Evolutionary conservation across 768 basidiomycete species (phyloP), one percentile per base, ranked within the genome.

Genomic region (Boletales sp.): DNA sequence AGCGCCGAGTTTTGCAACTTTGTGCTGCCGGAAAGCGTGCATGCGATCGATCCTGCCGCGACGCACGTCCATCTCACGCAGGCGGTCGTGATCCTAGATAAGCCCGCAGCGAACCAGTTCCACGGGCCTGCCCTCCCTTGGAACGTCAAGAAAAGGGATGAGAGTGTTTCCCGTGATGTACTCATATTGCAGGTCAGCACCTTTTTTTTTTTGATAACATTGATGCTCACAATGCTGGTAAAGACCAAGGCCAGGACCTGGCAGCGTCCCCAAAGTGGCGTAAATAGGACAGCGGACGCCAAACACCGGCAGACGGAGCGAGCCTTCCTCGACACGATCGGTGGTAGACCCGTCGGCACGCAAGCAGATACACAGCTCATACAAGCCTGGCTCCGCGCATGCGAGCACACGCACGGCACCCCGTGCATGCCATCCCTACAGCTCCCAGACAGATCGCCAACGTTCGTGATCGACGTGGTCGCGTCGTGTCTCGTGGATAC

Each of bases 1-100:
- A 19, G 11, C 15, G 30, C 24, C 5, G 4, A 46, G 36, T 52
- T 32, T 43, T 46, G 57, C 45, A 41, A 8, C 5, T 60, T 59
- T 38, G n/a, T 8, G 27, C 43, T 52, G 10, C 58, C 53, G 3
- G 12, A 0, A 5, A 14, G 31, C 12, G 31, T 54, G 35, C 1
- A 44, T 35, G 30, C 41, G 30, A 6, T 5, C 5, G 53, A 59
- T 41, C 35, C 49, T 5, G 31, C n/a, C 15, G 15, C 45, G 38
- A 54, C 48, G 2, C 57, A 59, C 37, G 48, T 51, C 47, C 57
- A 59, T 55, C 17, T 59, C 31, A 59, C 57, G 2, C 34, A 55
- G 24, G 4, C 29, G 19, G 14, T 31, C 8, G 36, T 57, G 8
- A 42, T 53, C 8, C 53, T 47, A 7, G 42, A 57, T 17, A 30